phyloP scores from a whole-genome alignment of 129 eudicot species.

The Rutidosis leptorrhynchoides region DNA sequence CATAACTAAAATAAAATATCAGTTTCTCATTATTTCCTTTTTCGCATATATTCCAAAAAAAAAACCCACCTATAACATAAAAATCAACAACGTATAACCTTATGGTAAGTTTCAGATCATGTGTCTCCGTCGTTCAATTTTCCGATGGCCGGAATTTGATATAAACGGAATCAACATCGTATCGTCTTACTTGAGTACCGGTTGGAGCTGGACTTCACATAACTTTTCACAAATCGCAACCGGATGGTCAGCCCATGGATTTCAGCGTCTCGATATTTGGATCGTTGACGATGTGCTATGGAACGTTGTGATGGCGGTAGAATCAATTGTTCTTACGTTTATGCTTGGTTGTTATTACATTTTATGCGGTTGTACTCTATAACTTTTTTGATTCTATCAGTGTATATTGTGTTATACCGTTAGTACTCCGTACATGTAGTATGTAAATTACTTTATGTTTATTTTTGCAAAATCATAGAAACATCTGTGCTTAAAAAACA shows the following conservation, averaged over 20 bases:
- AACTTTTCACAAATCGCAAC: constrained; percentile 33
- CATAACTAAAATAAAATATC: not conserved
- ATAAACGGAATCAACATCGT: constrained; percentile 23
- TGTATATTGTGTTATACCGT: not conserved
- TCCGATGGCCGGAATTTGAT: constrained; percentile 49
- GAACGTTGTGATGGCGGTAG: constrained; percentile 50
- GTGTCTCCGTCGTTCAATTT: constrained; percentile 38
- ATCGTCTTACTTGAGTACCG: constrained; percentile 31
- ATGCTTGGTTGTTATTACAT: constrained; percentile 69
- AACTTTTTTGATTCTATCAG: not conserved
- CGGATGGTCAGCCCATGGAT: constrained; percentile 31
- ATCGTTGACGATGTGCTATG: constrained; percentile 63
- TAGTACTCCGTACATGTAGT: too few relatives aligned
- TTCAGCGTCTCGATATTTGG: constrained; percentile 45
- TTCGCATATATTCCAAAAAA: not conserved
- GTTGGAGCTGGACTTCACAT: constrained; percentile 38
- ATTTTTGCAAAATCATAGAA: too few relatives aligned
- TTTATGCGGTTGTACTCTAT: constrained; percentile 78
- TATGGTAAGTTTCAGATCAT: constrained; percentile 18
- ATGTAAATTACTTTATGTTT: too few relatives aligned
- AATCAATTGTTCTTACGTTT: constrained; percentile 50
- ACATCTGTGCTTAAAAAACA: too few relatives aligned
- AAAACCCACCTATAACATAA: not conserved
- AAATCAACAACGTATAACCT: not conserved
- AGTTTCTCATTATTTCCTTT: not conserved